These are phyloP conservation scores for Globisporangium acanthophoron DNA, from an alignment of 352 stramenopile genomes.

Conservation along the genomic window DNA sequence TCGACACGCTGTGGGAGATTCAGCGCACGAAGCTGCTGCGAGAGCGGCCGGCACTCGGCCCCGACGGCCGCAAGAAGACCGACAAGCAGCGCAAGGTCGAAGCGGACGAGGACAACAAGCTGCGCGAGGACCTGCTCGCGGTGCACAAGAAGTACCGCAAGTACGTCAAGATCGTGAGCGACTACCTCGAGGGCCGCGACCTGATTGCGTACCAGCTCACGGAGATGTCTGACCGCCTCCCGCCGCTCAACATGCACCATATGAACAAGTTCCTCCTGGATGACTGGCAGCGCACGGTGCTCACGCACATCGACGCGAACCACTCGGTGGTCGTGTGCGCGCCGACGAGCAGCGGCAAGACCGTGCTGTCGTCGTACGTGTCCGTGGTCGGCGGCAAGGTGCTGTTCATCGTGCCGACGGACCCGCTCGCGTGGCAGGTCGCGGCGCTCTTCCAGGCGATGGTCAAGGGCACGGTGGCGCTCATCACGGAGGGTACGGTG, in stretches of 20 bases:
- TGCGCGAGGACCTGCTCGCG: constrained; percentile 49
- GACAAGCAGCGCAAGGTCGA: constrained; percentile 71
- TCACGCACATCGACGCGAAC: constrained; percentile 93
- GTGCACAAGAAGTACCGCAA: constrained; percentile 88
- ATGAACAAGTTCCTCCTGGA: constrained; percentile 95
- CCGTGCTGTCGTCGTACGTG: constrained; percentile 85
- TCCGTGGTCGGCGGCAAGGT: constrained; percentile 77
- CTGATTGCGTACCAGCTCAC: constrained; percentile 86
- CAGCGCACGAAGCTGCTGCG: constrained; percentile 65
- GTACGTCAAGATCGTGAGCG: constrained; percentile 74
- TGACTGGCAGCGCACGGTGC: constrained; percentile 96
- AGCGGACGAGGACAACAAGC: constrained; percentile 68
- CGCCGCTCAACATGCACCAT: constrained; percentile 86
- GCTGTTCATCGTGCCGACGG: constrained; percentile 91
- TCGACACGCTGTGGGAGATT: constrained; percentile 87
- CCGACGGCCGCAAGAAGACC: constrained; percentile 51
- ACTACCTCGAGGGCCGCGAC: constrained; percentile 62
- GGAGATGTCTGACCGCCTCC: constrained; percentile 81
- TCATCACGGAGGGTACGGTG: constrained; percentile 91
- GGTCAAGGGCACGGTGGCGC: constrained; percentile 94
- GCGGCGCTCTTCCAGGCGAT: constrained; percentile 98
- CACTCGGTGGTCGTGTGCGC: constrained; percentile 97
- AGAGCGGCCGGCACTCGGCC: constrained; percentile 26
- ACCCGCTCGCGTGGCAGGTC: constrained; percentile 98
- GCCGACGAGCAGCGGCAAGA: constrained; percentile 97